Evolutionary conservation across 75 land plant genomes (phyloP), one percentile per base, ranked within the genome.

Genomic region (Selaginella moellendorffii): DNA sequence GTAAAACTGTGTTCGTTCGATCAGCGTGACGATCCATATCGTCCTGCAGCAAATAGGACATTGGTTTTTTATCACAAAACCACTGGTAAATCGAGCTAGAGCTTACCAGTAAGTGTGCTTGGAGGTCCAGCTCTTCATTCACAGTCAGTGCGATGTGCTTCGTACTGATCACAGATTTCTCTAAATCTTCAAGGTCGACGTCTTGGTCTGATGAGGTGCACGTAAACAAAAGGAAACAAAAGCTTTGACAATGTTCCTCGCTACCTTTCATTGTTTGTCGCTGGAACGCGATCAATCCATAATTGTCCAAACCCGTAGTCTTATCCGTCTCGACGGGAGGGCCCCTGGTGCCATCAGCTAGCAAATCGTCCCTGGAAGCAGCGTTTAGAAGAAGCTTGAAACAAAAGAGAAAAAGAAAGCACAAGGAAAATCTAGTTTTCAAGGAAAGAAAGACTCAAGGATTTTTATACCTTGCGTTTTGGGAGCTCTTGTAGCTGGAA

Each of bases 141-240:
- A 92, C 83, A 19, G 97, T 80, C 64, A 92, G 69, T 61, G 97
- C 98, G 58, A 93, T 86, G 63, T 93, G 98, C 46, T 89, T 93
- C 28, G 98, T 93, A 68, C 98, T 93, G 18, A 72, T n/a, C 8
- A 84, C 87, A 17, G 90, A 83, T 67, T 77, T 80, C 70, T 93
- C 96, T 63, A 93, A 66, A 36, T 71, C 73, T 51, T 73, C 85
- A 68, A 93, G 82, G 36, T 86, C 96, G 54, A 85, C 85, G 73
- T 93, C 98, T 86, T 93, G 98, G 63, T 88, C 98, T 90, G 78
- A 56, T 30, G 28, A 36, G n/a, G n/a, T n/a, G n/a, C n/a, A n/a
- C n/a, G n/a, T n/a, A n/a, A n/a, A n/a, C n/a, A n/a, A n/a, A n/a
- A n/a, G n/a, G n/a, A n/a, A n/a, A n/a, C n/a, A n/a, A n/a, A n/a